Percentiles rank a stretch among this genome's conserved stretches.
Evolutionary conservation across 257 asterid genomes (phyloP).

Genomic region (Echites panduratus): DNA sequence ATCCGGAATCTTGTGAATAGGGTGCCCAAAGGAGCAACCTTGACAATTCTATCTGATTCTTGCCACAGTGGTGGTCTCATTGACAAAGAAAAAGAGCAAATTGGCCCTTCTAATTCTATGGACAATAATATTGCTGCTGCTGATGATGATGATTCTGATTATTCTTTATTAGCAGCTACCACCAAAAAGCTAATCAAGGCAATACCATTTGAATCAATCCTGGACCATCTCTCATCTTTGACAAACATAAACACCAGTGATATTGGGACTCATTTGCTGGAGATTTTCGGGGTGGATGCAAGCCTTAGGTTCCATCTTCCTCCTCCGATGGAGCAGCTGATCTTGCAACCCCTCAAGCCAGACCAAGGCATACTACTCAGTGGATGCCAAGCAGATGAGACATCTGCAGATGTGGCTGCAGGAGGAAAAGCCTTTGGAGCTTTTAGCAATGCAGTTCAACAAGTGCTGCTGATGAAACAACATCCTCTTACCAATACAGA

Average conservation of each 20-base stretch:
- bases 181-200: constrained; percentile 36
- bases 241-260: constrained; percentile 49
- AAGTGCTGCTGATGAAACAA: constrained; percentile 55
- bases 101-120: constrained; percentile 42
- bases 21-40: constrained; percentile 59
- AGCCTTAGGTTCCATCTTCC: constrained; percentile 51
- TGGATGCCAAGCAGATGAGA: constrained; percentile 71
- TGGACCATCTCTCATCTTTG: constrained; percentile 43
- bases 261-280: constrained; percentile 51
- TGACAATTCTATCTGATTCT: constrained; percentile 82
- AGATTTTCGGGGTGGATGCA: constrained; percentile 53
- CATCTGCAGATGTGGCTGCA: constrained; percentile 60
- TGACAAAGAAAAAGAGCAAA: constrained; percentile 84
- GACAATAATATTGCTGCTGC: background rate
- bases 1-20: constrained; percentile 69
- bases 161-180: background rate
- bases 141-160: background rate
- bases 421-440: constrained; percentile 60
- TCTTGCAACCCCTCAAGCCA: constrained; percentile 36
- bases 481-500: constrained; percentile 48
- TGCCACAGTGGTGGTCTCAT: constrained; percentile 93
- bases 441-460: constrained; percentile 56
- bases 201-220: constrained; percentile 44
- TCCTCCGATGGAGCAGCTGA: constrained; percentile 24
- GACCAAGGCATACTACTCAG: constrained; percentile 78